A percentile compares a stretch with the other conserved stretches of the same genome.
These are phyloP conservation scores for Trichoderma cornu-damae DNA, from an alignment of 2,329 filamentous ascomycete species.

Conservation along the genomic window DNA sequence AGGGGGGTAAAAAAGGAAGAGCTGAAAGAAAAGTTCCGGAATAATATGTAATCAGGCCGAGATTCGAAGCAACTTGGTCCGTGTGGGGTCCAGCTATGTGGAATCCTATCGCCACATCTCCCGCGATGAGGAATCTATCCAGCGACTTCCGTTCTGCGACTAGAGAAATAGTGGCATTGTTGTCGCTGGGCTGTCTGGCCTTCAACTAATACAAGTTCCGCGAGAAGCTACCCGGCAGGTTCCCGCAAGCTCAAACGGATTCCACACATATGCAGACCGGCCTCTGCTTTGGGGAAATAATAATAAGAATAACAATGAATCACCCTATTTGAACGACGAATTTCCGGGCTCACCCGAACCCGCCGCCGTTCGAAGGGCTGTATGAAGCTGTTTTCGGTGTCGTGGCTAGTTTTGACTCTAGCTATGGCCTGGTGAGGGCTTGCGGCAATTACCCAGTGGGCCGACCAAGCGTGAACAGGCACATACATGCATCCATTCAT, in stretches of 20 bases:
- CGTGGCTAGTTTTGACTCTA: background rate
- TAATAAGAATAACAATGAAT: no score
- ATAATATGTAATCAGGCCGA: background rate
- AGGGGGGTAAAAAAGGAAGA: no score
- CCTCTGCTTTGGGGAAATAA: background rate
- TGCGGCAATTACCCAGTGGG: background rate
- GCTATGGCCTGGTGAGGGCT: conserved; percentile 3
- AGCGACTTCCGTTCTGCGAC: background rate
- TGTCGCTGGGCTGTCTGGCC: no score
- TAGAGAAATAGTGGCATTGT: background rate
- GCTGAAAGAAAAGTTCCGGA: background rate
- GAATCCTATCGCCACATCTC: background rate
- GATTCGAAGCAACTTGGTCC: background rate
- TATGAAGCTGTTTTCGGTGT: background rate
- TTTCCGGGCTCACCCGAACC: background rate
- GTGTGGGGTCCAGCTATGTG: no score
- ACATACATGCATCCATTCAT: no score
- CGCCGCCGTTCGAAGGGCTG: background rate
- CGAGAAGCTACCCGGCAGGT: background rate
- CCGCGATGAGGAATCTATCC: background rate
- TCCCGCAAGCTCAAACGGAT: background rate
- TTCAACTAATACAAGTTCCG: background rate
- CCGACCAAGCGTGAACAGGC: no score
- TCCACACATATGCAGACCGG: background rate
- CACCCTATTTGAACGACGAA: no score